A percentile compares a stretch with the other conserved stretches of the same genome.
Evolutionary conservation across 176 grass and related monocot species (phyloP).

Genomic region (Aegilops tauschii): DNA sequence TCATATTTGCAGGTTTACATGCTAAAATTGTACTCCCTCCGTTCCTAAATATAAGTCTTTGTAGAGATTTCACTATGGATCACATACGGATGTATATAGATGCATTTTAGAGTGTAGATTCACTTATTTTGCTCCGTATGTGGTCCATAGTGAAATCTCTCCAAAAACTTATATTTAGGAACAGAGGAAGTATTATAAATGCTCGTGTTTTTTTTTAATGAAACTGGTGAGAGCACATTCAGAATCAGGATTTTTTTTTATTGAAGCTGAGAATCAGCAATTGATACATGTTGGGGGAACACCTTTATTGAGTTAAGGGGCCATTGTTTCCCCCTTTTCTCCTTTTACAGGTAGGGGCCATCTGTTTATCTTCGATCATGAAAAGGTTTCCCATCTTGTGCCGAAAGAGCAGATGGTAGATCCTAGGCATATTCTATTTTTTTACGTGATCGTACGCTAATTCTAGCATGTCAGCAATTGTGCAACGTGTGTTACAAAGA

Average conservation of each 20-base stretch:
- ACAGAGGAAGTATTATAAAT: background rate
- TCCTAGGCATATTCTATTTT: background rate
- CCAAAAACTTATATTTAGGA: too few relatives aligned
- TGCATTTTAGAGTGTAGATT: too few relatives aligned
- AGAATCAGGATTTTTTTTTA: too few relatives aligned
- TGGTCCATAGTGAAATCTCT: too few relatives aligned
- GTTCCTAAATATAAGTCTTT: too few relatives aligned
- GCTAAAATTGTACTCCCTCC: background rate
- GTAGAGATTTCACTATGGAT: too few relatives aligned
- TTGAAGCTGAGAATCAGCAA: background rate
- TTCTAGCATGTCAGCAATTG: conserved; percentile 25
- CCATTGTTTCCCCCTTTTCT: background rate
- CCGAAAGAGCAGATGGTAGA: conserved; percentile 32
- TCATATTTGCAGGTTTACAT: background rate
- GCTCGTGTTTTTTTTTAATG: too few relatives aligned
- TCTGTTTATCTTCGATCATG: conserved; percentile 14
- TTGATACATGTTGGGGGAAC: background rate
- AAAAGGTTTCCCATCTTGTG: conserved; percentile 31
- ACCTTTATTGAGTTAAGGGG: conserved; percentile 20
- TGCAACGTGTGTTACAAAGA: background rate
- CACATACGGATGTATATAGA: too few relatives aligned
- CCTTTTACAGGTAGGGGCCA: conserved; percentile 27
- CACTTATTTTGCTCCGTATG: too few relatives aligned
- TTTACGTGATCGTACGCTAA: conserved; percentile 15
- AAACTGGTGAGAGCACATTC: too few relatives aligned